A percentile compares a stretch with the other conserved stretches of the same genome.
Conservation (phyloP, 495 filamentous ascomycete genomes). For the Cladorrhinum samala region DNA sequence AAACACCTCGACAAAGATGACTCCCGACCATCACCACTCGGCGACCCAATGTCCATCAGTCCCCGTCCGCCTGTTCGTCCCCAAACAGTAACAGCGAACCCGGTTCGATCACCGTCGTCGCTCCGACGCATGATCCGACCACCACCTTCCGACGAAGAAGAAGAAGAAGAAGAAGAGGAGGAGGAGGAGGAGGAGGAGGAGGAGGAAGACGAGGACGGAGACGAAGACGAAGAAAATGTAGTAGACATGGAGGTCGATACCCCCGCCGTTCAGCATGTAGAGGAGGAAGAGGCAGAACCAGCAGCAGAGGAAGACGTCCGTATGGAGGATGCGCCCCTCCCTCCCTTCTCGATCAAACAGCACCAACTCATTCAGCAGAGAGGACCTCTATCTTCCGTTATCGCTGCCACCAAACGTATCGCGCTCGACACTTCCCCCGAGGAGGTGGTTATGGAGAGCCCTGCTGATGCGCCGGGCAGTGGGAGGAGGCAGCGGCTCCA, state of each 20-base stretch:
- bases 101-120: not conserved
- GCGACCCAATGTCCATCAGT: not conserved
- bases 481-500: not conserved
- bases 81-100: not conserved
- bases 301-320: not conserved
- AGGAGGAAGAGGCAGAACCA: not conserved
- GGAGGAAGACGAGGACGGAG: not conserved
- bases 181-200: not conserved
- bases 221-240: not conserved
- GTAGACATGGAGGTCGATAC: not conserved
- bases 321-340: not conserved
- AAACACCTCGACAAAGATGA: not conserved
- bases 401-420: not conserved
- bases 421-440: not conserved
- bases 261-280: no score
- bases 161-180: not conserved
- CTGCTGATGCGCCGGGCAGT: slow-evolving; percentile 1
- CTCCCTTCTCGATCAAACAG: not conserved
- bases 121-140: not conserved
- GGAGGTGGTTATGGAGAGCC: slow-evolving; percentile 5
- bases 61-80: not conserved
- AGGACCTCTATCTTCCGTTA: not conserved
- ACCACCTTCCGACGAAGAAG: not conserved
- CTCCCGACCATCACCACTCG: not conserved
- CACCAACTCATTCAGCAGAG: not conserved